Conservation (phyloP, 495 filamentous ascomycete species). For the Neurospora intermedia region DNA sequence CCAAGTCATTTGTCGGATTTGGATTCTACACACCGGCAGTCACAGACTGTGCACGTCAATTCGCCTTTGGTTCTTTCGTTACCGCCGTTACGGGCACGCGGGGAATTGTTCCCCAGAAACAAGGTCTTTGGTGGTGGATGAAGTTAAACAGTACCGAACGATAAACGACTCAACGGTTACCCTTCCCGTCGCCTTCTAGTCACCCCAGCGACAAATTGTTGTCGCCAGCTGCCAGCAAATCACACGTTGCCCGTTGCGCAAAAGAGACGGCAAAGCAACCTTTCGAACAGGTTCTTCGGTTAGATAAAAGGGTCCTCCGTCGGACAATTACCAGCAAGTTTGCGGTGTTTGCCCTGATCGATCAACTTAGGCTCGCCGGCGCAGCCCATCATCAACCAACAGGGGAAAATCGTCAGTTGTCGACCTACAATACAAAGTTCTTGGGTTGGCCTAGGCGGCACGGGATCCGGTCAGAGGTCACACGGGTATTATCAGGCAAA, state of each 20-base stretch:
- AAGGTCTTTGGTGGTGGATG: not conserved
- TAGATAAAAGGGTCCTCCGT: not conserved
- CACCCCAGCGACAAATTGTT: not conserved
- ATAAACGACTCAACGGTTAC: not conserved
- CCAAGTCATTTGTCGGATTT: not conserved
- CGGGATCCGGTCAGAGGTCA: not conserved
- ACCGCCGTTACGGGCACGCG: not conserved
- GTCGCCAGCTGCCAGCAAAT: not conserved
- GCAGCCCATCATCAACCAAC: not conserved
- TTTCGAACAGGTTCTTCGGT: not conserved
- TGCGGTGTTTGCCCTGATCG: not conserved
- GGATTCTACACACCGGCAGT: not conserved
- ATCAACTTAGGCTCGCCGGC: not conserved
- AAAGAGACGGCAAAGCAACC: not conserved
- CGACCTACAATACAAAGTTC: constrained; percentile 2
- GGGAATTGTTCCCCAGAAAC: not conserved
- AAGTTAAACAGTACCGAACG: not conserved
- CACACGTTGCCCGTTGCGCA: not conserved
- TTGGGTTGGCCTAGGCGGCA: constrained; percentile 1
- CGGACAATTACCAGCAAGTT: not conserved
- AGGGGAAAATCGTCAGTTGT: not conserved
- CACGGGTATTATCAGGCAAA: not conserved
- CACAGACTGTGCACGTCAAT: not conserved
- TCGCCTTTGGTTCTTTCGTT: not conserved
- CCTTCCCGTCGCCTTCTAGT: not conserved